phyloP scores from a whole-genome alignment of 352 stramenopile genomes.

The Phytophthora vignae region DNA sequence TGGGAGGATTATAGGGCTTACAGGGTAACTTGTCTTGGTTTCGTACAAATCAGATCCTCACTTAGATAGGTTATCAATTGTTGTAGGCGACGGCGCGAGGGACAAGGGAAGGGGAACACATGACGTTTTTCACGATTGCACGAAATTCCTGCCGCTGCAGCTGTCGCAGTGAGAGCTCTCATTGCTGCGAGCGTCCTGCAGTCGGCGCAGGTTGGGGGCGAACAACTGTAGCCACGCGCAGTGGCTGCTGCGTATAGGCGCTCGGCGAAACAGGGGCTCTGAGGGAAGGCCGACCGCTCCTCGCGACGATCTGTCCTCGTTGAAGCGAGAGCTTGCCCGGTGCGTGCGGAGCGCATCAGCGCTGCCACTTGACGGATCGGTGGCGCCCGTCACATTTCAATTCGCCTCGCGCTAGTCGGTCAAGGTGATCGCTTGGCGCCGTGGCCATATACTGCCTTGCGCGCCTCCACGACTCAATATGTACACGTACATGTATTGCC shows the following conservation, averaged over 20 bases:
- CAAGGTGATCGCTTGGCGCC: too few relatives aligned
- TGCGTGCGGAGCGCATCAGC: too few relatives aligned
- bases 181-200: not conserved
- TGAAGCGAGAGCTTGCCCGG: not conserved
- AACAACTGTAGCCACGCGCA: too few relatives aligned
- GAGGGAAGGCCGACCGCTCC: not conserved
- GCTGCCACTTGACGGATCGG: not conserved
- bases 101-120: not conserved
- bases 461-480: too few relatives aligned
- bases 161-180: not conserved
- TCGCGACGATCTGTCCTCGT: not conserved
- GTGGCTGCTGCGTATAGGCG: not conserved
- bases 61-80: not conserved
- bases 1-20: not conserved
- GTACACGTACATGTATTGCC: too few relatives aligned
- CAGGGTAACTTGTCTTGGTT: not conserved
- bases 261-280: not conserved
- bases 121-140: not conserved
- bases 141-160: not conserved
- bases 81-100: not conserved
- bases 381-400: not conserved
- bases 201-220: too few relatives aligned
- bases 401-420: not conserved
- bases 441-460: too few relatives aligned
- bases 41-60: not conserved